These are phyloP conservation scores for Yamadazyma mexicana DNA, from an alignment of 1,139 yeast genomes.

Conservation along the genomic window DNA sequence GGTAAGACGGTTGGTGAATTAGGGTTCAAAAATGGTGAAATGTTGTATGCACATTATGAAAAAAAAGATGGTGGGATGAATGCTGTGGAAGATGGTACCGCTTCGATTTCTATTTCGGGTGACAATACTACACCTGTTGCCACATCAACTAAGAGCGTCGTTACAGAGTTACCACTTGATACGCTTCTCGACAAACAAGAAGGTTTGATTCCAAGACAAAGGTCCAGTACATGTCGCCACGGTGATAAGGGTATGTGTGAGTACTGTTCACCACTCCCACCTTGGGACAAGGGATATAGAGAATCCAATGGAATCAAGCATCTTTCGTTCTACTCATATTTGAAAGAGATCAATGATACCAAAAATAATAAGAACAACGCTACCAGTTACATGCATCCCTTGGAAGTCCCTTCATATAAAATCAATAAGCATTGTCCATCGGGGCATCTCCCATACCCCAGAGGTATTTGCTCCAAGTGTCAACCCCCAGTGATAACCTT, in stretches of 20 bases:
- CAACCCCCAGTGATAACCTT: constrained; percentile 94
- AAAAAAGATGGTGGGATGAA: constrained; percentile 10
- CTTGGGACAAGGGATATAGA: constrained; percentile 83
- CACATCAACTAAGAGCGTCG: constrained; percentile 9
- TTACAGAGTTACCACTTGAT: constrained; percentile 60
- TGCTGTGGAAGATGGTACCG: constrained; percentile 13
- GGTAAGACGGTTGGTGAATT: constrained; percentile 50
- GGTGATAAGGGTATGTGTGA: constrained; percentile 97
- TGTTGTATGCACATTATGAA: constrained; percentile 62
- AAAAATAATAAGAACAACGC: constrained; percentile 64
- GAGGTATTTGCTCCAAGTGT: constrained; percentile 94
- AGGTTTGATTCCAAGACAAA: constrained; percentile 71
- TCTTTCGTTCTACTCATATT: constrained; percentile 79
- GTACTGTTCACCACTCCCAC: constrained; percentile 92
- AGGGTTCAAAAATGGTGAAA: constrained; percentile 79
- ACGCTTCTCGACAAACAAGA: constrained; percentile 60
- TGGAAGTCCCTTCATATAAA: constrained; percentile 67
- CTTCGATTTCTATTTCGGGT: constrained; percentile 10
- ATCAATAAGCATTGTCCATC: constrained; percentile 66
- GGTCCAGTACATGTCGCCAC: constrained; percentile 74
- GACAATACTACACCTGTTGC: constrained; percentile 6
- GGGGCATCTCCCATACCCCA: constrained; percentile 93
- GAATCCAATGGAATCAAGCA: constrained; percentile 82
- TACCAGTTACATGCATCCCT: constrained; percentile 74
- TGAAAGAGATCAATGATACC: constrained; percentile 69